Conservation (phyloP, 176 grass and related monocot species). For the Saccharum spontaneum region DNA sequence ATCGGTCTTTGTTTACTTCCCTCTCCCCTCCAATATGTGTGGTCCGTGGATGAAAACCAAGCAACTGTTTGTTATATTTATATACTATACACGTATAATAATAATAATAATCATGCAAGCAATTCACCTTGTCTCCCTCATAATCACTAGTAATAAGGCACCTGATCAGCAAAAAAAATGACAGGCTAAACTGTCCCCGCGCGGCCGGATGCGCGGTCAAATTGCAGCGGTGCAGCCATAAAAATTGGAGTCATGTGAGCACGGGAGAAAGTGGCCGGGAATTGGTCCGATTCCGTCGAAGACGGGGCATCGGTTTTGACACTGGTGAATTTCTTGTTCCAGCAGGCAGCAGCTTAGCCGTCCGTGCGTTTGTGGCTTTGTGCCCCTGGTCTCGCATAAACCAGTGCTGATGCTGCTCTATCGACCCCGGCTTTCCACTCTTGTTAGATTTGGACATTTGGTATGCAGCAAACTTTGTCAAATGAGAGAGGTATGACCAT, state of each 20-base stretch:
- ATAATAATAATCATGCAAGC: neutral
- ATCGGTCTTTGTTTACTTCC: neutral
- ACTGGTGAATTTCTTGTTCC: neutral
- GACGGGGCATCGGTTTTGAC: conserved; percentile 26
- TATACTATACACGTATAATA: too few relatives aligned
- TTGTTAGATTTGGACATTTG: neutral
- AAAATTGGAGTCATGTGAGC: neutral
- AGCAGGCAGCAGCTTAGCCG: conserved; percentile 9
- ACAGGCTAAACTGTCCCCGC: neutral
- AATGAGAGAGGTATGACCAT: neutral
- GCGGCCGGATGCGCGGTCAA: neutral
- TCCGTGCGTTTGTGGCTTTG: neutral
- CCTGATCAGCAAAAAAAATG: neutral
- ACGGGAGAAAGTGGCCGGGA: neutral
- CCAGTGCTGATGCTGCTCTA: neutral
- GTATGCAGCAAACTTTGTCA: neutral
- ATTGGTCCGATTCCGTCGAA: conserved; percentile 24
- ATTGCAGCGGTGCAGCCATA: neutral
- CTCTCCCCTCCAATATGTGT: neutral
- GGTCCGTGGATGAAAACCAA: neutral
- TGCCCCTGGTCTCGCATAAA: neutral
- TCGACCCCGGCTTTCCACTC: neutral
- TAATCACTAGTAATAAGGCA: neutral
- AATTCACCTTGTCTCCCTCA: neutral
- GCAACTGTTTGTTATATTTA: neutral